Evolutionary conservation across 345 rosid species (phyloP).

Genomic region (Geranium brycei): DNA sequence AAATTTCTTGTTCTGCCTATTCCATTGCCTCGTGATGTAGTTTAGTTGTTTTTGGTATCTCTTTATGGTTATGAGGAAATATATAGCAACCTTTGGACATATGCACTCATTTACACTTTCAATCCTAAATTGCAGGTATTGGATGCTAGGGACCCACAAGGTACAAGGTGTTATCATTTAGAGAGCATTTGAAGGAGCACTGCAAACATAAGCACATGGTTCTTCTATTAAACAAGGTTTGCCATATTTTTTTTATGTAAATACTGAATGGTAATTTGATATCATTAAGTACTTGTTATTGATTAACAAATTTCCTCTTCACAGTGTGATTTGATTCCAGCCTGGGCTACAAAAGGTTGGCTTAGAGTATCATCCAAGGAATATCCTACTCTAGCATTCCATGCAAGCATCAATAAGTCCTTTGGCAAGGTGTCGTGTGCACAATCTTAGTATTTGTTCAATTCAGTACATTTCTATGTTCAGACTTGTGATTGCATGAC

Average conservation of each 20-base stretch:
- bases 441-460: not conserved
- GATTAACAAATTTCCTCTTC: not conserved
- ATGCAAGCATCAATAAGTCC: slow-evolving; percentile 81
- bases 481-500: too few species aligned
- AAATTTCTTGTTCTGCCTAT: not conserved
- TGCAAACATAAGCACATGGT: slow-evolving; percentile 84
- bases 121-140: slow-evolving; percentile 41
- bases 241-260: slow-evolving; percentile 4
- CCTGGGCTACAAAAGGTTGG: slow-evolving; percentile 97
- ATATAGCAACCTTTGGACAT: too few species aligned
- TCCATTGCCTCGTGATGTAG: not conserved
- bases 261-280: not conserved
- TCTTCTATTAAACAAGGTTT: slow-evolving; percentile 79
- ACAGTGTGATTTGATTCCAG: slow-evolving; percentile 93
- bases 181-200: slow-evolving; percentile 90
- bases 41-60: too few species aligned
- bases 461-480: not conserved
- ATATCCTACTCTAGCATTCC: slow-evolving; percentile 92
- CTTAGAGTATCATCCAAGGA: slow-evolving; percentile 75
- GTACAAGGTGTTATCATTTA: slow-evolving; percentile 80
- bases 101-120: not conserved
- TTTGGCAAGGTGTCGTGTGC: slow-evolving; percentile 63
- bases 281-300: not conserved
- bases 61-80: not conserved
- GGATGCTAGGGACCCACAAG: slow-evolving; percentile 94